Conservation (phyloP, 2,329 filamentous ascomycete genomes). For the Aspergillus niger region DNA sequence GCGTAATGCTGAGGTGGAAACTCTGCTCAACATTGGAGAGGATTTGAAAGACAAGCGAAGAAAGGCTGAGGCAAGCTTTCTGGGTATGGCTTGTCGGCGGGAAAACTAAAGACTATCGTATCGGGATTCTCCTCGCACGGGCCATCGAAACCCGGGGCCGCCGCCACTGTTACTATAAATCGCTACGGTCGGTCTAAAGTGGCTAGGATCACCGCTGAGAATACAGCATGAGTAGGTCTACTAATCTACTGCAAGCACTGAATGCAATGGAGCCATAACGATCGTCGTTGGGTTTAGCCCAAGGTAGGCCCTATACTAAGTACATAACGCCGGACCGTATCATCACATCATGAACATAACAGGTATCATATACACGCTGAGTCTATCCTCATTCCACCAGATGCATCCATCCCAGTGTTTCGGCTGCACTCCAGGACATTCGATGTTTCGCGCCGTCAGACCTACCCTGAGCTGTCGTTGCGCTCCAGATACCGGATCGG, state of each 20-base stretch:
- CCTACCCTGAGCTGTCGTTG: conserved; percentile 1
- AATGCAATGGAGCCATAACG: conserved; percentile 12
- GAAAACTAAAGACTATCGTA: conserved; percentile 1
- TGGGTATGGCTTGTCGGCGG: not conserved
- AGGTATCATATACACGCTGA: conserved; percentile 22
- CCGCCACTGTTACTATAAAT: conserved; percentile 22
- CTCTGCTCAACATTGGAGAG: conserved; percentile 29
- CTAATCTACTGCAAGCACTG: too few species aligned
- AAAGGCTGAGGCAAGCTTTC: not conserved
- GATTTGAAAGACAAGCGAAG: not conserved
- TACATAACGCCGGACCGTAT: conserved; percentile 17
- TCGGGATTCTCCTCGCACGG: conserved; percentile 29
- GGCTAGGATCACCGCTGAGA: too few species aligned
- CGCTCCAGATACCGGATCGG: conserved; percentile 6
- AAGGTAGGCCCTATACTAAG: conserved; percentile 8
- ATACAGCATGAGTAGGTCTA: not conserved
- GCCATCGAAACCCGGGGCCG: conserved; percentile 28
- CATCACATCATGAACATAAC: conserved; percentile 30
- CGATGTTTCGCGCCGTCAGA: conserved; percentile 1
- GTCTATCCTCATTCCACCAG: conserved; percentile 1
- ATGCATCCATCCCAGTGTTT: conserved; percentile 7
- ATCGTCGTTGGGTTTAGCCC: conserved; percentile 15
- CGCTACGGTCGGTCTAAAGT: not conserved
- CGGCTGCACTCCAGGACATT: not conserved
- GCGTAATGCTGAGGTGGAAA: conserved; percentile 13